Evolutionary conservation across 2,329 filamentous ascomycete species (phyloP).

Genomic region (Scytalidium lignicola): DNA sequence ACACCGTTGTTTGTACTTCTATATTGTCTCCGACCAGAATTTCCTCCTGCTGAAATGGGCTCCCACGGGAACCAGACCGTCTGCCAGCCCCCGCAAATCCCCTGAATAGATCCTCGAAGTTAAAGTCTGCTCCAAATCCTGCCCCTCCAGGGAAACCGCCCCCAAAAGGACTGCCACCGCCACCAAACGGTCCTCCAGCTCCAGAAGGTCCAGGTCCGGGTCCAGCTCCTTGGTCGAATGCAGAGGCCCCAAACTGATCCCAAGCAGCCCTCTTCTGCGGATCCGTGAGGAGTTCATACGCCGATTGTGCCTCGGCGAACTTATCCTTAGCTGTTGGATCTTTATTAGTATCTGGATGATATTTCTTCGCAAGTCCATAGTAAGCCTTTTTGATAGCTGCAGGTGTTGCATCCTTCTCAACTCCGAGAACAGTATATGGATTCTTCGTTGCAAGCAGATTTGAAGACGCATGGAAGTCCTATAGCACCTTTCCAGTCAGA

Average conservation of each 20-base stretch:
- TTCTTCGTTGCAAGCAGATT: slow-evolving; percentile 48
- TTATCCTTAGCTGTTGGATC: slow-evolving; percentile 89
- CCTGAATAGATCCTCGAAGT: slow-evolving; percentile 93
- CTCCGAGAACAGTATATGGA: slow-evolving; percentile 82
- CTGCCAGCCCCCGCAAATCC: slow-evolving; percentile 57
- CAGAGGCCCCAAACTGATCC: slow-evolving; percentile 83
- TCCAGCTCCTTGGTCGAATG: slow-evolving; percentile 67
- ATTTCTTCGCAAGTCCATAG: slow-evolving; percentile 96
- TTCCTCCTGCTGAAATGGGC: slow-evolving; percentile 69
- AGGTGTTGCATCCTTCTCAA: slow-evolving; percentile 73
- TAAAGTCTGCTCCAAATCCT: slow-evolving; percentile 77
- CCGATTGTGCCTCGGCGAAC: slow-evolving; percentile 86
- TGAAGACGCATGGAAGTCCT: slow-evolving; percentile 27
- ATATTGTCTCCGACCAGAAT: slow-evolving; percentile 93
- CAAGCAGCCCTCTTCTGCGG: slow-evolving; percentile 88
- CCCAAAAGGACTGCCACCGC: slow-evolving; percentile 52
- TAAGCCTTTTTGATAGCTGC: slow-evolving; percentile 97
- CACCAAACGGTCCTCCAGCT: slow-evolving; percentile 59
- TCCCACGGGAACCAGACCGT: slow-evolving; percentile 44
- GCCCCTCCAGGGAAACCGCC: slow-evolving; percentile 44
- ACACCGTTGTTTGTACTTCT: slow-evolving; percentile 87
- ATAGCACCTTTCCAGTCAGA: background rate
- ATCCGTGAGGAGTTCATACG: slow-evolving; percentile 91
- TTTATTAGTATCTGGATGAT: slow-evolving; percentile 96
- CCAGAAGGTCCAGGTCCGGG: slow-evolving; percentile 52